phyloP scores from a whole-genome alignment of 306 rosid genomes.

The Arachis stenosperma region DNA sequence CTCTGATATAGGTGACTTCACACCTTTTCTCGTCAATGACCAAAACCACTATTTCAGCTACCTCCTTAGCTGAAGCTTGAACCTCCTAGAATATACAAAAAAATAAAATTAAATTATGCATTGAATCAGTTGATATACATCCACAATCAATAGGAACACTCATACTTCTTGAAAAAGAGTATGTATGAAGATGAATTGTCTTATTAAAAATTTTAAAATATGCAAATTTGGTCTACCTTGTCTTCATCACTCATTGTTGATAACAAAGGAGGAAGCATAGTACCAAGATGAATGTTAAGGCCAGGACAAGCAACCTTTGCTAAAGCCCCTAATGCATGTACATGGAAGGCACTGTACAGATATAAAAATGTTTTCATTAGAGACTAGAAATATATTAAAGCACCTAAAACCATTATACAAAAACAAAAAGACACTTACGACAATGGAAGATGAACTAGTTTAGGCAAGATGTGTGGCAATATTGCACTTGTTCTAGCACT shows the following conservation, averaged over 20 bases:
- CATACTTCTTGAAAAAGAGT: background rate
- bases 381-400: slow-evolving; percentile 2
- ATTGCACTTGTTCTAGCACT: slow-evolving; percentile 94
- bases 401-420: slow-evolving; percentile 19
- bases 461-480: slow-evolving; percentile 94
- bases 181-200: slow-evolving; percentile 8
- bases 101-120: slow-evolving; percentile 28
- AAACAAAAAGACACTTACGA: slow-evolving; percentile 61
- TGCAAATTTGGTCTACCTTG: slow-evolving; percentile 46
- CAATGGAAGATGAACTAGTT: slow-evolving; percentile 87
- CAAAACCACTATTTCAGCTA: slow-evolving; percentile 83
- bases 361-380: slow-evolving; percentile 20
- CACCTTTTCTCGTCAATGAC: slow-evolving; percentile 97
- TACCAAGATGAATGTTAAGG: slow-evolving; percentile 79
- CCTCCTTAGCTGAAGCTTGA: slow-evolving; percentile 79
- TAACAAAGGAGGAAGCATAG: slow-evolving; percentile 88
- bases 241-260: slow-evolving; percentile 78
- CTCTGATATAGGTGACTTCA: slow-evolving; percentile 79
- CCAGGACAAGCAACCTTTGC: slow-evolving; percentile 99
- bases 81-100: slow-evolving; percentile 66
- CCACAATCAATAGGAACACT: background rate
- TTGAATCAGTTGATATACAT: background rate
- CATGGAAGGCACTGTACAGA: slow-evolving; percentile 79
- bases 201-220: slow-evolving; percentile 27
- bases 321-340: slow-evolving; percentile 96